A percentile compares a stretch with the other conserved stretches of the same genome.
These are phyloP conservation scores for Neltuma alba DNA, from an alignment of 306 rosid species.

Conservation along the genomic window DNA sequence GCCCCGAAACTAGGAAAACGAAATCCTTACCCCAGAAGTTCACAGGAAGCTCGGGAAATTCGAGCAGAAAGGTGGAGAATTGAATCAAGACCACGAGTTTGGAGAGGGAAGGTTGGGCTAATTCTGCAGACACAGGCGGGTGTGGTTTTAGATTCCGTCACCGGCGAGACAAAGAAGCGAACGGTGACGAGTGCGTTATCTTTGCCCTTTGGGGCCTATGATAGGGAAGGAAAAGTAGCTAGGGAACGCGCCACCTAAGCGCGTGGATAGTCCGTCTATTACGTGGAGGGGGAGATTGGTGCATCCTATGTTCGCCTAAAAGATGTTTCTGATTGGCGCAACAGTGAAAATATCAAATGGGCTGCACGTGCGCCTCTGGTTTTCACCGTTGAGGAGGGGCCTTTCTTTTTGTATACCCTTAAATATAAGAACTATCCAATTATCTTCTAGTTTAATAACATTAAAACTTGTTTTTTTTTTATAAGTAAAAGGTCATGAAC, in stretches of 20 bases:
- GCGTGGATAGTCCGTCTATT: conserved; percentile 35
- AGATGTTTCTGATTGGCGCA: conserved; percentile 35
- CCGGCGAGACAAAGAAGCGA: conserved; percentile 54
- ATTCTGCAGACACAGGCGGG: conserved; percentile 40
- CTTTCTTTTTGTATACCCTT: too few relatives aligned
- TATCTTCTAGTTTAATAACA: too few relatives aligned
- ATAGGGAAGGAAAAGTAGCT: conserved; percentile 5
- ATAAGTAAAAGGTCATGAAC: too few relatives aligned
- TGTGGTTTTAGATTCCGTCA: conserved; percentile 53
- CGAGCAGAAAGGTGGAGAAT: conserved; percentile 35
- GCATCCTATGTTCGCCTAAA: not conserved
- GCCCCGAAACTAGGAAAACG: conserved; percentile 15
- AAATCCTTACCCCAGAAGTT: conserved; percentile 49
- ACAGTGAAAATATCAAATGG: conserved; percentile 31
- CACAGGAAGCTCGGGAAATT: conserved; percentile 29
- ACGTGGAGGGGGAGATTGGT: not conserved
- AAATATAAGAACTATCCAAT: too few relatives aligned
- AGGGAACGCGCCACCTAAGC: conserved; percentile 39
- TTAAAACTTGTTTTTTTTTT: too few relatives aligned
- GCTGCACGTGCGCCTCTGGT: conserved; percentile 35
- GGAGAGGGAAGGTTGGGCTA: conserved; percentile 31
- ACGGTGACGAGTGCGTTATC: conserved; percentile 58
- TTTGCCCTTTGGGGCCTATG: conserved; percentile 23
- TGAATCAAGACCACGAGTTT: conserved; percentile 45
- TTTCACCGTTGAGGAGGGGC: not conserved